phyloP scores from a whole-genome alignment of 495 filamentous ascomycete genomes.

The Daldinia vernicosa region DNA sequence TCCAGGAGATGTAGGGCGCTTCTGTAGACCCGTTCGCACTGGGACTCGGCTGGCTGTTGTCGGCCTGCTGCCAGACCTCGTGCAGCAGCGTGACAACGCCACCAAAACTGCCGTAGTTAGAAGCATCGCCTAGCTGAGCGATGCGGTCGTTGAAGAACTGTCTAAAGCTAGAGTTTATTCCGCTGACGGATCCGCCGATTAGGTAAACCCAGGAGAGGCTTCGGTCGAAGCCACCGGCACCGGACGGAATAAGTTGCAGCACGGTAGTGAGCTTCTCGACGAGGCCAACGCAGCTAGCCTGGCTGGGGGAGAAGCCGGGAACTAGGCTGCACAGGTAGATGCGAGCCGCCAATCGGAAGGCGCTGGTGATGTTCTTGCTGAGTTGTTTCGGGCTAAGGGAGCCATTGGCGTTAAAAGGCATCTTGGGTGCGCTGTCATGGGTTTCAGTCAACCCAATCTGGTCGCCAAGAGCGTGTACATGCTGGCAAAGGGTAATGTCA shows the following conservation, averaged over 20 bases:
- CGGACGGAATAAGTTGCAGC: slow-evolving; percentile 81
- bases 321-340: slow-evolving; percentile 96
- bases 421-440: slow-evolving; percentile 57
- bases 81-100: slow-evolving; percentile 79
- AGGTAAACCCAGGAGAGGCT: slow-evolving; percentile 93
- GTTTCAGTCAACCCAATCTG: slow-evolving; percentile 85
- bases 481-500: slow-evolving; percentile 81
- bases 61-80: slow-evolving; percentile 82
- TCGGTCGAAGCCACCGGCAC: slow-evolving; percentile 84
- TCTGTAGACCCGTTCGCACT: slow-evolving; percentile 50
- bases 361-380: slow-evolving; percentile 82
- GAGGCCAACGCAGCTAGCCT: slow-evolving; percentile 74
- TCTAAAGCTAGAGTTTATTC: slow-evolving; percentile 75
- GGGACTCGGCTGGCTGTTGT: slow-evolving; percentile 57
- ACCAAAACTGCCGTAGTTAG: slow-evolving; percentile 85
- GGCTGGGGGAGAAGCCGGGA: slow-evolving; percentile 79
- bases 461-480: slow-evolving; percentile 80
- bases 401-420: slow-evolving; percentile 70
- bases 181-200: slow-evolving; percentile 79
- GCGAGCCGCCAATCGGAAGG: slow-evolving; percentile 91
- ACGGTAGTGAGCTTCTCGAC: slow-evolving; percentile 75
- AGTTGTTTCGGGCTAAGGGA: slow-evolving; percentile 83
- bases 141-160: slow-evolving; percentile 75
- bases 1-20: slow-evolving; percentile 81
- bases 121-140: slow-evolving; percentile 73